These are phyloP conservation scores for Conringia planisiliqua DNA, from an alignment of 345 rosid species.

Conservation along the genomic window DNA sequence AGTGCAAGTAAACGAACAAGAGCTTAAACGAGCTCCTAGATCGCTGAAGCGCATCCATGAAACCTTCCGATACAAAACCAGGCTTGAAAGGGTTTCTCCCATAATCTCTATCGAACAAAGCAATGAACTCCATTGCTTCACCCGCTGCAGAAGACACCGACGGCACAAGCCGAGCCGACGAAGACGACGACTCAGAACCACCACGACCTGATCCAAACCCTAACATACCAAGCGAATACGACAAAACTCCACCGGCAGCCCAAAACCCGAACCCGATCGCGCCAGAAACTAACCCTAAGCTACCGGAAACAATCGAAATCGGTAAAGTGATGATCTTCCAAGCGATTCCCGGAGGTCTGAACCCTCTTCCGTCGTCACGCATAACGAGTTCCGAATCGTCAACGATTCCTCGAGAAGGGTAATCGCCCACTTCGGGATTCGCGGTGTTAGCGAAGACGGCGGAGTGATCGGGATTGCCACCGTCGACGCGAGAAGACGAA, in stretches of 20 bases:
- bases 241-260: slow-evolving; percentile 92
- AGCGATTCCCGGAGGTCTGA: slow-evolving; percentile 58
- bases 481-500: slow-evolving; percentile 20
- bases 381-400: slow-evolving; percentile 17
- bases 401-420: not conserved
- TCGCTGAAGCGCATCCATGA: slow-evolving; percentile 90
- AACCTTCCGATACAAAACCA: slow-evolving; percentile 76
- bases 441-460: slow-evolving; percentile 24
- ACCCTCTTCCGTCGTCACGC: slow-evolving; percentile 1
- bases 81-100: slow-evolving; percentile 46
- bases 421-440: slow-evolving; percentile 20
- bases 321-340: slow-evolving; percentile 89
- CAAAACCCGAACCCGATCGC: slow-evolving; percentile 91
- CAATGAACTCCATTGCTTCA: slow-evolving; percentile 75
- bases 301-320: slow-evolving; percentile 73
- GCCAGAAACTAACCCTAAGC: slow-evolving; percentile 81
- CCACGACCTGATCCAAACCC: slow-evolving; percentile 59
- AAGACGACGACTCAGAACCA: slow-evolving; percentile 26
- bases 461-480: not conserved
- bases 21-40: slow-evolving; percentile 74
- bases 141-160: slow-evolving; percentile 54
- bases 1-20: slow-evolving; percentile 89
- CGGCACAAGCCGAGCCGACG: slow-evolving; percentile 47
- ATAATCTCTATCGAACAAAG: slow-evolving; percentile 75
- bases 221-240: slow-evolving; percentile 77